Conservation (phyloP, 164 flowering plant genomes). For the Paratinospora sagittata region DNA sequence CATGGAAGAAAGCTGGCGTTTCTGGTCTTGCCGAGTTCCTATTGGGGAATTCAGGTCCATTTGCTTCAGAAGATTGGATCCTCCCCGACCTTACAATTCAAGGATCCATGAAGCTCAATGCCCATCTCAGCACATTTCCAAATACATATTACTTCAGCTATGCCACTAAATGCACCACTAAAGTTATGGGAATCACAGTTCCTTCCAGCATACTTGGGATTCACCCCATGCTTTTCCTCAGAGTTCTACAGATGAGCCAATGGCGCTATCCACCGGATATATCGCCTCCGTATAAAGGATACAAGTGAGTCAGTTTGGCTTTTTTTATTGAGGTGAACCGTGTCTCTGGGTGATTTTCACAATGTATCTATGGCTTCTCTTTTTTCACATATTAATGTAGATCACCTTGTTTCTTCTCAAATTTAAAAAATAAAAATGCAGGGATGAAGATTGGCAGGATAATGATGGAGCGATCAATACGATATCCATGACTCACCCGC, state of each 20-base stretch:
- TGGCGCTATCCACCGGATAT: conserved; percentile 78
- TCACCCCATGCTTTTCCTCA: conserved; percentile 75
- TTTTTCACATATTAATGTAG: too few species aligned
- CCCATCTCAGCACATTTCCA: conserved; percentile 65
- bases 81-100: conserved; percentile 92
- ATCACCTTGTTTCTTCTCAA: background rate
- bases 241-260: conserved; percentile 84
- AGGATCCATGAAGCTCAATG: conserved; percentile 67
- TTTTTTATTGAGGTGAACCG: background rate
- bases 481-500: conserved; percentile 94
- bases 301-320: conserved; percentile 43
- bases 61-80: conserved; percentile 94
- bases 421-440: conserved; percentile 23
- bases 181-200: conserved; percentile 66
- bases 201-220: conserved; percentile 72
- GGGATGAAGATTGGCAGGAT: conserved; percentile 98
- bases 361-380: background rate
- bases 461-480: conserved; percentile 98
- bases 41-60: conserved; percentile 84
- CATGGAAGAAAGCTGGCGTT: conserved; percentile 70
- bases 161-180: conserved; percentile 75
- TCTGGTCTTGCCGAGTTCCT: conserved; percentile 81
- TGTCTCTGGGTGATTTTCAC: background rate
- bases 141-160: conserved; percentile 91
- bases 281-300: conserved; percentile 92